Base-by-base conservation (phyloP, 768 basidiomycete species). In the Lactarius sanguifluus region DNA sequence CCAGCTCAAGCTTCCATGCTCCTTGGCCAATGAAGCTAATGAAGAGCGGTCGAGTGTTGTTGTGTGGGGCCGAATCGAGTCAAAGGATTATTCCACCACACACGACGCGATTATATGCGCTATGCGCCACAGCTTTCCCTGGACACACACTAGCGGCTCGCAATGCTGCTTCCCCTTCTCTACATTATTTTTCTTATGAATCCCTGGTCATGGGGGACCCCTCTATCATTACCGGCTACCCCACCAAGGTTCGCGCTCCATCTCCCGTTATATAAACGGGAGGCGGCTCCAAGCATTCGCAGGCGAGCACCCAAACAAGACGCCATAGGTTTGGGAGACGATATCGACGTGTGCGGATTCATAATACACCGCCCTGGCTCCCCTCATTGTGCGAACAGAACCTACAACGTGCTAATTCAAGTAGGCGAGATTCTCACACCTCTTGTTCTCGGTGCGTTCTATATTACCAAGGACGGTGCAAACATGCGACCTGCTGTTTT, bases 1-100 rank as follows among this genome's bases (percentile, higher is more conserved):
- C 88, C 84, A 81, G 78, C 86, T 91, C 88, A 91, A 86, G 86
- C 84, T 76, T 81, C 79, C 89, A 90, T 90, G 79, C 69, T 71
- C 67, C 57, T 69, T 64, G 28, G 20, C 62, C 18, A 32, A 66
- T 16, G 56, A 54, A 3, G 20, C 62, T 13, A 32, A 66, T 16
- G 56, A 54, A 3, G 32, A 34, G 40, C 13, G 50, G 25, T 52
- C 23, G 15, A 25, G 25, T 52, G 25, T 52, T 25, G 25, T 52
- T 15, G 47, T 50, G 23, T 12, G 23, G n/a, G 13, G 12, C 23
- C 47, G 47, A 50, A 50, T 50, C 4, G 12, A 13, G 25, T 13
- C 23, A 12, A 52, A 50, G 5, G 43, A n/a, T 8, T 43, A 8
- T 8, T 20, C 41, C 41, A 20, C 43, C 20, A 1, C n/a, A 23